A percentile compares a stretch with the other conserved stretches of the same genome.
phyloP scores from a whole-genome alignment of 2,329 filamentous ascomycete species.

The Lasiodiplodia citricola region DNA sequence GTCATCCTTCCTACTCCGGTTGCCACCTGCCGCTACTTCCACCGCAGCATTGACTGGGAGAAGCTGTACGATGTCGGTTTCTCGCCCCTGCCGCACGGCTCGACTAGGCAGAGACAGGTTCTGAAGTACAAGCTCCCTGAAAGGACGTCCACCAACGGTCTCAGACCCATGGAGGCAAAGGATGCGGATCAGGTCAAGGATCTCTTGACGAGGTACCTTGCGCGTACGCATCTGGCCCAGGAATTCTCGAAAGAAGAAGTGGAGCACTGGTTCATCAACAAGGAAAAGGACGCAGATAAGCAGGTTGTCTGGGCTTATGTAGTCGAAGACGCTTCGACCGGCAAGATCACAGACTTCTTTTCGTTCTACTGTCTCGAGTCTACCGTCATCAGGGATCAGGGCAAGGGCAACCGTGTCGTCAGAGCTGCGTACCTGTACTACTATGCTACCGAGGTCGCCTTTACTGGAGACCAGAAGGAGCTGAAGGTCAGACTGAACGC shows the following conservation, averaged over 20 bases:
- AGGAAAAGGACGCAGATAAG: conserved; percentile 62
- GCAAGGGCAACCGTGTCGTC: conserved; percentile 74
- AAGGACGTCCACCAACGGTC: conserved; percentile 71
- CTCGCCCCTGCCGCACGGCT: conserved; percentile 81
- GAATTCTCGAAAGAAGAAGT: conserved; percentile 81
- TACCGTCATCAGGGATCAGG: conserved; percentile 76
- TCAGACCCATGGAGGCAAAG: conserved; percentile 78
- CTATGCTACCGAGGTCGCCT: conserved; percentile 66
- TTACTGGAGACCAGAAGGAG: conserved; percentile 49
- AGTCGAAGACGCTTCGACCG: conserved; percentile 71
- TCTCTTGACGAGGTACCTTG: conserved; percentile 77
- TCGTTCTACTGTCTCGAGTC: conserved; percentile 97
- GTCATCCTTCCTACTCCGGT: conserved; percentile 90
- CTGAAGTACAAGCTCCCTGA: conserved; percentile 84
- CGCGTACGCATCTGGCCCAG: conserved; percentile 82
- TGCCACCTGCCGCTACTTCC: conserved; percentile 93
- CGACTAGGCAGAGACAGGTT: conserved; percentile 84
- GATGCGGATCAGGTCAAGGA: conserved; percentile 78
- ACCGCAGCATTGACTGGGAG: conserved; percentile 91
- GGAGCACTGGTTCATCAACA: conserved; percentile 84
- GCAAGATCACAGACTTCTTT: conserved; percentile 93
- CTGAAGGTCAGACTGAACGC: conserved; percentile 81
- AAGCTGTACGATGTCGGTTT: conserved; percentile 96
- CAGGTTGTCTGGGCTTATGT: conserved; percentile 95
- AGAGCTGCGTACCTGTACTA: conserved; percentile 96